phyloP scores from a whole-genome alignment of 2,329 filamentous ascomycete species.

The Trichoderma aggressivum region DNA sequence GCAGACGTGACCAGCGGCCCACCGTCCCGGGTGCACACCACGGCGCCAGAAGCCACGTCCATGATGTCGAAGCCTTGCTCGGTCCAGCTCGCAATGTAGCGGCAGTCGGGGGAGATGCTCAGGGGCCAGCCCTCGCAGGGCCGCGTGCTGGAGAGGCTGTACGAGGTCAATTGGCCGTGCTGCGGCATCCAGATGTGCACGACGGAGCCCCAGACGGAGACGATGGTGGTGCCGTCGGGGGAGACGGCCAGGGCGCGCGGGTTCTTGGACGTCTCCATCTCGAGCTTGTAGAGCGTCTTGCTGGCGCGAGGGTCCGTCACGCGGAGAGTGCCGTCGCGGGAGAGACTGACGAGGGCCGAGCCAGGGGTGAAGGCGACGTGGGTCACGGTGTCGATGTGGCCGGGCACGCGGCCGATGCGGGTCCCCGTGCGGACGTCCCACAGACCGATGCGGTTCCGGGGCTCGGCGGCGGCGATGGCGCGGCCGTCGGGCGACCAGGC shows the following conservation, averaged over 20 bases:
- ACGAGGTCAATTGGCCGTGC: conserved; percentile 33
- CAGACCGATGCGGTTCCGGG: conserved; percentile 29
- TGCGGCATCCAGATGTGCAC: conserved; percentile 39
- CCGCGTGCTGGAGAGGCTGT: conserved; percentile 35
- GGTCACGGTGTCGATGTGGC: conserved; percentile 37
- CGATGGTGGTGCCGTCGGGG: conserved; percentile 32
- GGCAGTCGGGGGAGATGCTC: conserved; percentile 37
- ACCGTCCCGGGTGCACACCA: conserved; percentile 29
- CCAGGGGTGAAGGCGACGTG: conserved; percentile 33
- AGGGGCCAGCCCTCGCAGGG: conserved; percentile 41
- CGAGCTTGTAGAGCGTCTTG: conserved; percentile 37
- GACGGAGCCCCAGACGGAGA: conserved; percentile 38
- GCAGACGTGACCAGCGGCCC: conserved; percentile 34
- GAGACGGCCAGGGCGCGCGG: conserved; percentile 36
- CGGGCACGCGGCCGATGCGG: conserved; percentile 31
- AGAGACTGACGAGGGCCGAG: conserved; percentile 33
- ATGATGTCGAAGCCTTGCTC: conserved; percentile 42
- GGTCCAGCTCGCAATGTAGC: conserved; percentile 38
- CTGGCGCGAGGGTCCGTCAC: conserved; percentile 33
- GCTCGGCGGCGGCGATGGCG: conserved; percentile 32
- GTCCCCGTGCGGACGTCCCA: conserved; percentile 32
- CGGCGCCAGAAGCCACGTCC: conserved; percentile 34
- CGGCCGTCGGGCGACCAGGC: conserved; percentile 34
- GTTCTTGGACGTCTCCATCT: conserved; percentile 28
- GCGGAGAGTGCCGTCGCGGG: conserved; percentile 37